A percentile compares a stretch with the other conserved stretches of the same genome.
Conservation (phyloP, 371 early-diverging fungal species). For the Gilbertella persicaria region DNA sequence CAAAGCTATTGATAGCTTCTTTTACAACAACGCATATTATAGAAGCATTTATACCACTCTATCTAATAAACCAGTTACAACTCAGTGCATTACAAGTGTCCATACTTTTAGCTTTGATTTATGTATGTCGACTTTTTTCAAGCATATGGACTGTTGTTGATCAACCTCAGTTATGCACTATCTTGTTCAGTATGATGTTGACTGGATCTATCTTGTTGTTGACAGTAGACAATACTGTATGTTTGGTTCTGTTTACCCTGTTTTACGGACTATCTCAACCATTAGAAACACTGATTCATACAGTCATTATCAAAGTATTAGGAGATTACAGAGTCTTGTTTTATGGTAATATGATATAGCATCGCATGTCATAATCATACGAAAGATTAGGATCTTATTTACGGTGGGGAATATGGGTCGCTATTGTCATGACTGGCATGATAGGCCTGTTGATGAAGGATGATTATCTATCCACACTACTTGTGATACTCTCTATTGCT, state of each 20-base stretch:
- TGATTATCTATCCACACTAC: slow-evolving; percentile 2
- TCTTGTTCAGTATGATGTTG: no score
- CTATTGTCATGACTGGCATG: slow-evolving; percentile 10
- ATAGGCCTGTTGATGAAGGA: slow-evolving; percentile 12
- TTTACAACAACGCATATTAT: slow-evolving; percentile 19
- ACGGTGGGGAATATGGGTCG: slow-evolving; percentile 14
- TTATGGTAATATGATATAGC: slow-evolving; percentile 25
- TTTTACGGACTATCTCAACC: slow-evolving; percentile 35
- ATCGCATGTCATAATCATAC: slow-evolving; percentile 11
- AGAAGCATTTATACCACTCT: slow-evolving; percentile 25
- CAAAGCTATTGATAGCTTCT: slow-evolving; percentile 21
- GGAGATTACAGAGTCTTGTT: slow-evolving; percentile 37
- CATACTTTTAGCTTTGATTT: slow-evolving; percentile 7
- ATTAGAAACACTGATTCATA: slow-evolving; percentile 26
- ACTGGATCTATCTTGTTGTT: background rate
- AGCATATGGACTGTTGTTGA: slow-evolving; percentile 17
- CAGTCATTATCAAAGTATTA: slow-evolving; percentile 31
- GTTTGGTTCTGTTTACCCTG: background rate
- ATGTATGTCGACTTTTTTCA: slow-evolving; percentile 12
- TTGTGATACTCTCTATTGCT: slow-evolving; percentile 3
- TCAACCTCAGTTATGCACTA: background rate
- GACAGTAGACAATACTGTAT: slow-evolving; percentile 2
- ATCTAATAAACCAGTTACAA: slow-evolving; percentile 17
- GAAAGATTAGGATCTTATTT: slow-evolving; percentile 21
- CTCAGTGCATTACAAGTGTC: slow-evolving; percentile 11